Evolutionary conservation across 2,329 filamentous ascomycete species (phyloP).

Genomic region (Arthrobotrys entomopaga): DNA sequence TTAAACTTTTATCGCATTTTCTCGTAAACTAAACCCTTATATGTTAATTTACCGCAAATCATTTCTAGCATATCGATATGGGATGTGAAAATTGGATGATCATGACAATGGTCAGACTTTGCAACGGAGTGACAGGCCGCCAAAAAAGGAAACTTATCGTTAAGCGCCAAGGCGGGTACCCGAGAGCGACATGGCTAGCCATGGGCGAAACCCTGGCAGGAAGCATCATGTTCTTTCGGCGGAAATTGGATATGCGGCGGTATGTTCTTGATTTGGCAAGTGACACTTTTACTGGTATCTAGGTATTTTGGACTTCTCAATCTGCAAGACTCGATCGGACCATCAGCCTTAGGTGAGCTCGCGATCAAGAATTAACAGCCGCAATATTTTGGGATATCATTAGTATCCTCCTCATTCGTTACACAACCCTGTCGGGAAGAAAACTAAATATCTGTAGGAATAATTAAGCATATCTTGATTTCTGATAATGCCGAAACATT

Average conservation of each 20-base stretch:
- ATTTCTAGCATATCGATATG: no score
- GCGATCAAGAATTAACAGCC: constrained; percentile 20
- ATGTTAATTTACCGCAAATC: no score
- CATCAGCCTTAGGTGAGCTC: constrained; percentile 21
- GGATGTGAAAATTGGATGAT: neutral
- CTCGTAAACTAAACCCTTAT: neutral
- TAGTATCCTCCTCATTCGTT: neutral
- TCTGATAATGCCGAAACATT: neutral
- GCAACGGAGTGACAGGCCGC: constrained; percentile 6
- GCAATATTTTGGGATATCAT: neutral
- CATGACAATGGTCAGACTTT: constrained; percentile 5
- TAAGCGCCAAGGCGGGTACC: constrained; percentile 16
- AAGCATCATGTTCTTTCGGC: constrained; percentile 17
- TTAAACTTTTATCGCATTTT: neutral
- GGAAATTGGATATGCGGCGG: constrained; percentile 42
- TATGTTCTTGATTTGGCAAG: constrained; percentile 25
- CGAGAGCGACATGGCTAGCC: constrained; percentile 17
- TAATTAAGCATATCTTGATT: neutral
- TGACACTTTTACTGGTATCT: constrained; percentile 10
- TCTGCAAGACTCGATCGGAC: neutral
- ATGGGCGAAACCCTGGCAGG: constrained; percentile 9
- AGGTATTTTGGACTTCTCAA: neutral
- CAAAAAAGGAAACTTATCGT: constrained; percentile 1
- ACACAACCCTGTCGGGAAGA: neutral
- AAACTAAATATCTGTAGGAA: neutral